Percentiles rank a stretch among this genome's conserved stretches.
phyloP scores from a whole-genome alignment of 257 asterid genomes.

The Capsicum baccatum region DNA sequence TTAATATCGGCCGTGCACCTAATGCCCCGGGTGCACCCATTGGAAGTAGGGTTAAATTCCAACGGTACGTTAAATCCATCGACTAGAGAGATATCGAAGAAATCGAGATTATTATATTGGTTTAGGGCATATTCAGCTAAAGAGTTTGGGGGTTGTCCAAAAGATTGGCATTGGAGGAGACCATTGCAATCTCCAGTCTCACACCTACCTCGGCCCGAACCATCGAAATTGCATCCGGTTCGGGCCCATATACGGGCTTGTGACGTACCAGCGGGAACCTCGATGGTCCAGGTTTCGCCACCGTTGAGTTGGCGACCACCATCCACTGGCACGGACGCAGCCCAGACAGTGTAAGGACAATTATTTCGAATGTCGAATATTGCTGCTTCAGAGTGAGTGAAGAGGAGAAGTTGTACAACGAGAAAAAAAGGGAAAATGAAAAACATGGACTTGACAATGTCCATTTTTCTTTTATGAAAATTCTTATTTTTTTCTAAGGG shows the following conservation, averaged over 20 bases:
- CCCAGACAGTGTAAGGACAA: constrained; percentile 50
- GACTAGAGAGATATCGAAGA: constrained; percentile 50
- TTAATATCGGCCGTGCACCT: constrained; percentile 26
- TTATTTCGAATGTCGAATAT: constrained; percentile 44
- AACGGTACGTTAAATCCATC: constrained; percentile 56
- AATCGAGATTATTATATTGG: constrained; percentile 42
- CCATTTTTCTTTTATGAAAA: constrained; percentile 28
- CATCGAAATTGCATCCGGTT: constrained; percentile 42
- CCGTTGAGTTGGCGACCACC: constrained; percentile 31
- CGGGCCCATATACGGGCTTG: constrained; percentile 48
- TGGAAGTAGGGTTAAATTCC: constrained; percentile 51
- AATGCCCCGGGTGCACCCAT: constrained; percentile 33
- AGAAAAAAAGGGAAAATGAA: constrained; percentile 27
- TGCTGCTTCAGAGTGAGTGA: constrained; percentile 37
- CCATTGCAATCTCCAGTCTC: constrained; percentile 49
- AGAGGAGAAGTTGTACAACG: constrained; percentile 29
- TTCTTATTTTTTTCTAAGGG: background rate
- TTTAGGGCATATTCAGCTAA: constrained; percentile 55
- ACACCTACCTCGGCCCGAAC: constrained; percentile 36
- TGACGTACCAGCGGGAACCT: constrained; percentile 26
- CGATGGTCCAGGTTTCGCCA: constrained; percentile 37
- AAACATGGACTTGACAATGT: background rate
- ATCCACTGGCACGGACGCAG: constrained; percentile 39
- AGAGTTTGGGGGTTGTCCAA: constrained; percentile 51
- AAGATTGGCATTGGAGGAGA: constrained; percentile 38